Conservation (phyloP, 805 yeast species). For the Isabelozyma rhagii region DNA sequence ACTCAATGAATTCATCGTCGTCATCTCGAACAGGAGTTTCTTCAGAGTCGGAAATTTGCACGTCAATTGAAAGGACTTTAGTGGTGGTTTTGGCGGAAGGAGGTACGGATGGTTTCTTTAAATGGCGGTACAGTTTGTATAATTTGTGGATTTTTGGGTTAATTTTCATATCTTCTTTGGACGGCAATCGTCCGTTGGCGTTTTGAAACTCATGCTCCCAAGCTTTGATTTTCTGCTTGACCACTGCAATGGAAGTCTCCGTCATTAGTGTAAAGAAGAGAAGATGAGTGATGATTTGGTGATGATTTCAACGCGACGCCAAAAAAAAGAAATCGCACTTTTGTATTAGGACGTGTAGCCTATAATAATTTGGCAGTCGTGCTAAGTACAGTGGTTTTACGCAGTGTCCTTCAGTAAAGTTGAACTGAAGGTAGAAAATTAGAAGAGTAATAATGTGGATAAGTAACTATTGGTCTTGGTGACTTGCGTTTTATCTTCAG, state of each 20-base stretch:
- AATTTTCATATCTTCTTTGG: conserved; percentile 31
- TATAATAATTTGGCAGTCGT: too few relatives aligned
- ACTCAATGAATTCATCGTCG: conserved; percentile 7
- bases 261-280: neutral
- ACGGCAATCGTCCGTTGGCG: conserved; percentile 26
- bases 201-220: conserved; percentile 38
- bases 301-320: neutral
- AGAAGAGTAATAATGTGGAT: too few relatives aligned
- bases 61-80: neutral
- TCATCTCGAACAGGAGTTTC: conserved; percentile 8
- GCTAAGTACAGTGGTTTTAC: too few relatives aligned
- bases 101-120: conserved; percentile 10
- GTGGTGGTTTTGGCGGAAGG: neutral
- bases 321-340: neutral
- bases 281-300: neutral
- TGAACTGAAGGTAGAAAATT: too few relatives aligned
- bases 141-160: conserved; percentile 24
- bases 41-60: conserved; percentile 3
- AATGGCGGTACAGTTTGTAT: conserved; percentile 26
- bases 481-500: too few relatives aligned
- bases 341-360: neutral
- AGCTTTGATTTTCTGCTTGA: conserved; percentile 30
- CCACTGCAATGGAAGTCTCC: conserved; percentile 5
- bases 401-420: too few relatives aligned
- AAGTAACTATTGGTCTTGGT: too few relatives aligned